phyloP scores from a whole-genome alignment of 192 early-diverging fungal genomes.

The Backusella psychrophila region DNA sequence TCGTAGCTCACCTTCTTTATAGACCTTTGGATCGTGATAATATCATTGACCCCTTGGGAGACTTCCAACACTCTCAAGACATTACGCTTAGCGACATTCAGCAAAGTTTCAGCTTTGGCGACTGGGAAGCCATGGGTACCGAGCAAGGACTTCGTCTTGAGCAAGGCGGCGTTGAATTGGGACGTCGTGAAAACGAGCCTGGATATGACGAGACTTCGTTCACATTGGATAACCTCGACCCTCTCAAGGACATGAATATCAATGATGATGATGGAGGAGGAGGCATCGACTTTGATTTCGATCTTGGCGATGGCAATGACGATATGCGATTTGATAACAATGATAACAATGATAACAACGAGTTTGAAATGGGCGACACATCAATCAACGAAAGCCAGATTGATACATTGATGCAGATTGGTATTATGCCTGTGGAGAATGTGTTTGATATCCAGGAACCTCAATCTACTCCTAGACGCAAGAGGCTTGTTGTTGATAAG shows the following conservation, averaged over 20 bases:
- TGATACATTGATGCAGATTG: slow-evolving; percentile 20
- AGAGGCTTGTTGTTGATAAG: slow-evolving; percentile 63
- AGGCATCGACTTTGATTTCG: slow-evolving; percentile 33
- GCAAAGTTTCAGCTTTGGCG: background rate
- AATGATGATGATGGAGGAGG: slow-evolving; percentile 40
- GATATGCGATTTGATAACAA: background rate
- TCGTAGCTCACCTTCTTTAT: too few species aligned
- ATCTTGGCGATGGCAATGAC: slow-evolving; percentile 13
- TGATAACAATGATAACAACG: background rate
- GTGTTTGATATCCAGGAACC: slow-evolving; percentile 7
- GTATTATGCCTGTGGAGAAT: background rate
- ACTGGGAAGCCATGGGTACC: background rate
- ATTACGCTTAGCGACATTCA: slow-evolving; percentile 19
- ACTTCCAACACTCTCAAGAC: slow-evolving; percentile 14
- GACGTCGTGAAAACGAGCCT: slow-evolving; percentile 48
- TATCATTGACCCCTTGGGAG: slow-evolving; percentile 19
- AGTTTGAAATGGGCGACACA: slow-evolving; percentile 2
- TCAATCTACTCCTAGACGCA: slow-evolving; percentile 34
- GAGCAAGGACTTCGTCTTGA: slow-evolving; percentile 7
- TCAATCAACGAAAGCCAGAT: slow-evolving; percentile 1
- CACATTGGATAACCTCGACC: slow-evolving; percentile 29
- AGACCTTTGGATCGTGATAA: background rate
- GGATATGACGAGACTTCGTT: slow-evolving; percentile 32
- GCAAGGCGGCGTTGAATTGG: slow-evolving; percentile 40
- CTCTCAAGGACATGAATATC: slow-evolving; percentile 29